Base-by-base conservation (phyloP, 306 rosid genomes). In the Castanospermum australe region DNA sequence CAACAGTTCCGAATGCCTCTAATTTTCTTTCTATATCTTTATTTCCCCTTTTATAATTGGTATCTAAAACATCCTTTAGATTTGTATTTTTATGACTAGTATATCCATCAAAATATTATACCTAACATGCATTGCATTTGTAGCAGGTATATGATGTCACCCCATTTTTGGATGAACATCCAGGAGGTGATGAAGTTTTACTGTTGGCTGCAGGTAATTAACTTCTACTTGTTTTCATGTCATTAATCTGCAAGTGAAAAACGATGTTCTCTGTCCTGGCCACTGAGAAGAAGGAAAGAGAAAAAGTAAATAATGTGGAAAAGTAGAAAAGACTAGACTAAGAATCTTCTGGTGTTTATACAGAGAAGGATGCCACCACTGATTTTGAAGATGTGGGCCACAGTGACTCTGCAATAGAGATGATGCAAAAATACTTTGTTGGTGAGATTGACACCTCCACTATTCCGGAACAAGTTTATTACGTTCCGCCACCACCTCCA, bases 111-210 rank as follows among this genome's bases (percentile, higher is more conserved):
- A 11, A 61, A 68, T 25, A 36, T 36, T 41, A 39, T 25, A 6
- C 25, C 38, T 18, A 44, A 47, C 67, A 33, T 36, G 41, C 77
- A 45, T 64, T 75, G 18, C 52, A 68, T 69, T 69, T 42, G 57
- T 56, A 41, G 12, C 88, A 94, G 99, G 98, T 85, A 20, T 93
- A 95, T 66, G 88, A 95, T 90, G 97, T 95, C 63, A 93, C 99
- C 62, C 55, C 89, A n/a, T 91, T 88, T 83, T 73, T 95, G 87
- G 96, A 89, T 55, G 99, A 93, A 45, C 99, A 95, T 83, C 99
- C 98, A 5, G 98, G 98, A 71, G 99, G 99, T n/a, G 99, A 90
- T 45, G 99, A 95, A 84, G 86, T 84, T 84, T 83, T 93, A 84
- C 63, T 91, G 51, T 74, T 86, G 69, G 84, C 94, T 48, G 81